Evolutionary conservation across 192 early-diverging fungal species (phyloP), one percentile per base, ranked within the genome.

Genomic region (Spinellus fusiger): DNA sequence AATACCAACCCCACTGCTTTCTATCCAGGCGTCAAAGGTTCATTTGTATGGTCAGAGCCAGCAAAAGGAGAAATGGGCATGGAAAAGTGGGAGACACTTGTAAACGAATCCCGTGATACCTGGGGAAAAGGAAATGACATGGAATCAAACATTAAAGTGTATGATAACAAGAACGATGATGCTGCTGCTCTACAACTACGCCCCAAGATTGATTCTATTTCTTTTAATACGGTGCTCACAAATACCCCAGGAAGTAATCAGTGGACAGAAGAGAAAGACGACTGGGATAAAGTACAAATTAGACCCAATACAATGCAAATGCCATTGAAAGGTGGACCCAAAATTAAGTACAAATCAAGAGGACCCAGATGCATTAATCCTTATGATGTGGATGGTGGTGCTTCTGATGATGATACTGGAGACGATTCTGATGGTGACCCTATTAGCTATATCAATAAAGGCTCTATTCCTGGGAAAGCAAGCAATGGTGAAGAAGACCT

Each of bases 231-330:
- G 40, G 40, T 44, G 2, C 13, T 44, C 10, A 18, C 15, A 3
- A 44, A 2, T 44, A n/a, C 40, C 1, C 15, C 15, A 44, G 40
- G n/a, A n/a, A n/a, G n/a, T n/a, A n/a, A 44, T 12, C 40, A 44
- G 10, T 10, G 40, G 40, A 44, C 15, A 44, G 40, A 18, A 3
- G 40, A 44, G 10, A 44, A 44, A 33, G 32, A 50, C 18, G 34
- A 50, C 5, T 61, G 59, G 59, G 49, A 51, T 3, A 25, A 31
- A 3, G 9, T 35, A n/a, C 33, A 49, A 15, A 49, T 49, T 9
- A 28, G 59, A 12, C 59, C 59, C 13, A 22, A 50, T n/a, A 27
- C 23, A 3, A 61, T 61, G 59, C 59, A 51, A 16, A 61, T 61
- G 49, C 29, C 49, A 13, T 20, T 61, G 32, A 61, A 51, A 44